These are phyloP conservation scores for Gastrodia elata DNA, from an alignment of 106 monocot genomes.

Conservation along the genomic window DNA sequence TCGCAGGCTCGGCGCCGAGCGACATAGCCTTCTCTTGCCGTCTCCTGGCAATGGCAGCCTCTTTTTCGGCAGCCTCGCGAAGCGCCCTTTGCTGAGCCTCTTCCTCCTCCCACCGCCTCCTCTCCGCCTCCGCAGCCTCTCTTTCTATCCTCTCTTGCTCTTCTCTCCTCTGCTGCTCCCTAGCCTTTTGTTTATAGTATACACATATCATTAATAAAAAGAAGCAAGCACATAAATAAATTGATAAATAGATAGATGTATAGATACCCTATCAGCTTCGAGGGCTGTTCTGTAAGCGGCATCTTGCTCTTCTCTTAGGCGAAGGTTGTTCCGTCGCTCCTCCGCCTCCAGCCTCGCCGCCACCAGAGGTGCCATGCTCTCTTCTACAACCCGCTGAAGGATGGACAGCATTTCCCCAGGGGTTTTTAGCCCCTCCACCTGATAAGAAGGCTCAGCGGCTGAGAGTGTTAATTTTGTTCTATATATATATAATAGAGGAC, in stretches of 20 bases:
- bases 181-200: slow-evolving; percentile 44
- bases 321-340: slow-evolving; percentile 67
- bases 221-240: no score
- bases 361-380: slow-evolving; percentile 42
- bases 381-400: slow-evolving; percentile 80
- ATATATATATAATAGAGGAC: no score
- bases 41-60: slow-evolving; percentile 69
- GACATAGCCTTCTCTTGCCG: slow-evolving; percentile 88
- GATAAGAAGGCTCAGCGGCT: no score
- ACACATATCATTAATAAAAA: no score
- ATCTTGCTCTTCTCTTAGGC: slow-evolving; percentile 88
- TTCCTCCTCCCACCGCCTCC: slow-evolving; percentile 67
- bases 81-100: slow-evolving; percentile 55
- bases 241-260: no score
- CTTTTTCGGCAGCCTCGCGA: slow-evolving; percentile 74
- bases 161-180: slow-evolving; percentile 77
- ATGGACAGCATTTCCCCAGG: slow-evolving; percentile 74
- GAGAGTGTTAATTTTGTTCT: no score
- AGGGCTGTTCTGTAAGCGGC: slow-evolving; percentile 86
- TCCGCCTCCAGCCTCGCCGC: slow-evolving; percentile 78
- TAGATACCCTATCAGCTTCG: slow-evolving; percentile 83
- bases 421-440: slow-evolving; percentile 79
- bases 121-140: slow-evolving; percentile 79
- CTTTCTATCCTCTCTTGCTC: slow-evolving; percentile 68
- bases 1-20: slow-evolving; percentile 75